Evolutionary conservation across 2,329 filamentous ascomycete species (phyloP), one percentile per base, ranked within the genome.

Genomic region (Penicillium sp.): DNA sequence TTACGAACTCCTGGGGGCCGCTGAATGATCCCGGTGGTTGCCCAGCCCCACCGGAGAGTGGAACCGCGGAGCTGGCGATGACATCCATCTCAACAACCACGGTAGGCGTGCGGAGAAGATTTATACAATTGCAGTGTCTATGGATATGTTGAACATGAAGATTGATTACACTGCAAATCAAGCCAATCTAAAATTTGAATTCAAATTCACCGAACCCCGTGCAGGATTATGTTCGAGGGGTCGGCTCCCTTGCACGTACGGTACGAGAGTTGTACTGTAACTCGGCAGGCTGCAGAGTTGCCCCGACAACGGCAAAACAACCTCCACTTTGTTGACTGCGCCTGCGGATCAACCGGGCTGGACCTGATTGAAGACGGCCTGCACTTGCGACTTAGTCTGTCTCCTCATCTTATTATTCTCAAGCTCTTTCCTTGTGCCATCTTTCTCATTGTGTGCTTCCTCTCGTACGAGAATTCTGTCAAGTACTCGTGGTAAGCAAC

Each of bases 301-400:
- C 59, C 67, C 28, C 55, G 66, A 61, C 62, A 67, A 69, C 67
- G 28, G 16, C 25, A 14, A 4, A 48, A 42, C 58, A 58, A 58
- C 61, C 62, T 67, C 64, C 65, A 63, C 61, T 57, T 66, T 69
- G 67, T 69, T 69, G 66, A 68, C 63, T 57, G 53, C 58, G 40
- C 55, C 43, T 16, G 56, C 63, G 62, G 67, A 65, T 48, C 54
- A 51, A 61, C 55, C 58, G 59, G 64, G 40, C 58, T 55, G 53
- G 60, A 25, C 52, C 45, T 54, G 52, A 33, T 54, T 54, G 52
- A 40, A 57, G 52, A 53, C 53, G 19, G 54, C 42, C 58, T 42
- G 35, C 54, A 14, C 35, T 53, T 55, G 45, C 38, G 16, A 30
- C 5, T 26, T 2, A 38, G 45, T 19, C 14, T 33, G 35, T 43